These are phyloP conservation scores for Candida saitoana DNA, from an alignment of 805 yeast species.

Conservation along the genomic window DNA sequence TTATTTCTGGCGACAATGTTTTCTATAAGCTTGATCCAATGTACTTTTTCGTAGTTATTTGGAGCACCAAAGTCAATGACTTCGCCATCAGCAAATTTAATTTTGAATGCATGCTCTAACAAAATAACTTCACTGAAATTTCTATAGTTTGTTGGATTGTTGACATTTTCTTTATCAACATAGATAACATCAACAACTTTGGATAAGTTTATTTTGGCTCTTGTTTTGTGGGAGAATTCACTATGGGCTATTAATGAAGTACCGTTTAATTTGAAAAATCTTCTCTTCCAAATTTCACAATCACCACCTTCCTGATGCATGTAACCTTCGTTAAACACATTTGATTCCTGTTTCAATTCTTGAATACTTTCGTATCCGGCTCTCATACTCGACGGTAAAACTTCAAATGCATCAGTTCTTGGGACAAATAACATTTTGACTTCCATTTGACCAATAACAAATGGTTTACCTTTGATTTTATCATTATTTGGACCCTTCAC, in stretches of 20 bases:
- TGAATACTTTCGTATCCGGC: conserved; percentile 36
- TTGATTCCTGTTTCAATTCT: conserved; percentile 25
- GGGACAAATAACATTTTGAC: conserved; percentile 69
- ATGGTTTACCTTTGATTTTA: conserved; percentile 42
- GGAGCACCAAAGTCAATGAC: conserved; percentile 84
- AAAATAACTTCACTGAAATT: conserved; percentile 69
- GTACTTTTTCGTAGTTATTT: conserved; percentile 50
- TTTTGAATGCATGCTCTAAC: conserved; percentile 69
- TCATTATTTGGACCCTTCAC: conserved; percentile 23
- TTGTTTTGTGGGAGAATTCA: conserved; percentile 60
- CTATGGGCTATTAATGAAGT: conserved; percentile 72
- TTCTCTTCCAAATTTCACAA: conserved; percentile 64
- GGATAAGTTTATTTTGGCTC: conserved; percentile 71
- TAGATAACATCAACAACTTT: conserved; percentile 56
- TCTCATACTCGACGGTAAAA: conserved; percentile 66
- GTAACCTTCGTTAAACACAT: conserved; percentile 53
- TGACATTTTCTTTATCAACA: conserved; percentile 36
- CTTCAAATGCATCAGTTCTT: conserved; percentile 54
- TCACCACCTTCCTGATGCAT: conserved; percentile 93
- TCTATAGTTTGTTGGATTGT: conserved; percentile 37
- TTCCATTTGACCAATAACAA: conserved; percentile 61
- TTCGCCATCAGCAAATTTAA: conserved; percentile 76
- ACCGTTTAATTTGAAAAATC: conserved; percentile 73
- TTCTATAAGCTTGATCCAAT: conserved; percentile 64
- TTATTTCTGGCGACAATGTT: conserved; percentile 51